phyloP scores from a whole-genome alignment of 2,329 filamentous ascomycete genomes.

The Coniella vitis region DNA sequence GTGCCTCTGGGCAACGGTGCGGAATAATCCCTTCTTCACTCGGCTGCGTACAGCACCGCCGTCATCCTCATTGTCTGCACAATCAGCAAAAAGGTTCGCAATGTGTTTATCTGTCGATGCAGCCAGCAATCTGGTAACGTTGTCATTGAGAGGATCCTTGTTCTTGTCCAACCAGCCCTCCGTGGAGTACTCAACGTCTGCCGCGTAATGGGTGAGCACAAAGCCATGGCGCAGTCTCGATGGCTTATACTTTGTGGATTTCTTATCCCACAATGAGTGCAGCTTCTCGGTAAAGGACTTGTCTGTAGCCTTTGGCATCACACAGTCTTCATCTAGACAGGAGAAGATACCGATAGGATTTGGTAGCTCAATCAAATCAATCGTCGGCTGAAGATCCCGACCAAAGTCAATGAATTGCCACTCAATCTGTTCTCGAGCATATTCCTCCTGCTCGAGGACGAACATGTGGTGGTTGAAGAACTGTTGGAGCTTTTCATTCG shows the following conservation, averaged over 20 bases:
- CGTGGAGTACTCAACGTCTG: slow-evolving; percentile 95
- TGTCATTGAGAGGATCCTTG: slow-evolving; percentile 97
- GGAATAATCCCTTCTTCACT: slow-evolving; percentile 95
- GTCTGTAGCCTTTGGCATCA: slow-evolving; percentile 98
- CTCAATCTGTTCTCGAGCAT: slow-evolving; percentile 94
- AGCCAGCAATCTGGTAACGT: slow-evolving; percentile 82
- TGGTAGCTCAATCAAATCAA: slow-evolving; percentile 90
- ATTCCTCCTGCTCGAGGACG: slow-evolving; percentile 96
- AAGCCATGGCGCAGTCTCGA: slow-evolving; percentile 88
- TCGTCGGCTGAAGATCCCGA: slow-evolving; percentile 92
- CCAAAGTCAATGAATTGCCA: slow-evolving; percentile 99
- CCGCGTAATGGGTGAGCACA: slow-evolving; percentile 92
- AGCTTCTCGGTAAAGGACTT: slow-evolving; percentile 96
- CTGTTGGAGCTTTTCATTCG: slow-evolving; percentile 97
- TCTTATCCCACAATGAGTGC: slow-evolving; percentile 94
- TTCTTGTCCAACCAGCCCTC: slow-evolving; percentile 97
- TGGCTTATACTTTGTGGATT: slow-evolving; percentile 85
- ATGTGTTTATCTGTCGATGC: slow-evolving; percentile 77
- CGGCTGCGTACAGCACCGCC: slow-evolving; percentile 61
- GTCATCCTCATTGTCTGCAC: slow-evolving; percentile 74
- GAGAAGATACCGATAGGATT: slow-evolving; percentile 99
- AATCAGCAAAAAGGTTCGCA: slow-evolving; percentile 80
- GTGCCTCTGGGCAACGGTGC: slow-evolving; percentile 91
- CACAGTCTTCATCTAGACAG: slow-evolving; percentile 92
- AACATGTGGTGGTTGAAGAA: slow-evolving; percentile 99